Conservation (phyloP, 192 early-diverging fungal genomes). For the Fimicolochytrium jonesii region DNA sequence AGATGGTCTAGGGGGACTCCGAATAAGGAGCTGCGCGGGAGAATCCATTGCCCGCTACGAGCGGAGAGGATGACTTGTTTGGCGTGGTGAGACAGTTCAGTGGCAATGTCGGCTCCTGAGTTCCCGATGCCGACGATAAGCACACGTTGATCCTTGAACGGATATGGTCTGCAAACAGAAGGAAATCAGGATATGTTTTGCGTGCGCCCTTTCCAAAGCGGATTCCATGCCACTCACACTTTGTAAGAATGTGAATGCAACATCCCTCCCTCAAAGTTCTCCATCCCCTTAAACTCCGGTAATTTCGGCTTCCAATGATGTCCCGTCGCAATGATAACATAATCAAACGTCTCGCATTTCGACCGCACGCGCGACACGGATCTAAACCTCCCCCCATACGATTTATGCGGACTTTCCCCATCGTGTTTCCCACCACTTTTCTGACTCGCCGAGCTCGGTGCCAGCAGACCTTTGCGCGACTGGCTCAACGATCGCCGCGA, state of each 20-base stretch:
- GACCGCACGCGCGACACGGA: neutral
- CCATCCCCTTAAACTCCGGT: conserved; percentile 51
- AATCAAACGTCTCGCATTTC: conserved; percentile 51
- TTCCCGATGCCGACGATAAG: conserved; percentile 58
- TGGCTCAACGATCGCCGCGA: neutral
- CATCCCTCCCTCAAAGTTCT: conserved; percentile 44
- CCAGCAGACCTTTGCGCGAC: too few species aligned
- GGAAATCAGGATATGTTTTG: too few species aligned
- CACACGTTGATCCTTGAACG: conserved; percentile 48
- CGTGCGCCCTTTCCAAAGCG: neutral
- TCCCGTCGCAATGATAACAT: conserved; percentile 58
- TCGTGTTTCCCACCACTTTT: too few species aligned
- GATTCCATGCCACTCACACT: conserved; percentile 29
- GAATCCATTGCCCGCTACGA: conserved; percentile 46
- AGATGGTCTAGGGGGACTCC: conserved; percentile 48
- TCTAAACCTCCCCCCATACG: too few species aligned
- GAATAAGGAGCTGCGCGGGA: conserved; percentile 36
- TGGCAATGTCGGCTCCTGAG: conserved; percentile 53
- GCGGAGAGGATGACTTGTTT: conserved; percentile 46
- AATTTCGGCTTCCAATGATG: conserved; percentile 53
- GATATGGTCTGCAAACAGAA: conserved; percentile 47
- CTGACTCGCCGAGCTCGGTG: neutral
- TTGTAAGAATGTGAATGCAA: conserved; percentile 58
- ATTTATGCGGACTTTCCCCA: too few species aligned
- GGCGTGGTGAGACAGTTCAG: conserved; percentile 51